phyloP scores from a whole-genome alignment of 768 basidiomycete genomes.

The Pleurotus cornucopiae region DNA sequence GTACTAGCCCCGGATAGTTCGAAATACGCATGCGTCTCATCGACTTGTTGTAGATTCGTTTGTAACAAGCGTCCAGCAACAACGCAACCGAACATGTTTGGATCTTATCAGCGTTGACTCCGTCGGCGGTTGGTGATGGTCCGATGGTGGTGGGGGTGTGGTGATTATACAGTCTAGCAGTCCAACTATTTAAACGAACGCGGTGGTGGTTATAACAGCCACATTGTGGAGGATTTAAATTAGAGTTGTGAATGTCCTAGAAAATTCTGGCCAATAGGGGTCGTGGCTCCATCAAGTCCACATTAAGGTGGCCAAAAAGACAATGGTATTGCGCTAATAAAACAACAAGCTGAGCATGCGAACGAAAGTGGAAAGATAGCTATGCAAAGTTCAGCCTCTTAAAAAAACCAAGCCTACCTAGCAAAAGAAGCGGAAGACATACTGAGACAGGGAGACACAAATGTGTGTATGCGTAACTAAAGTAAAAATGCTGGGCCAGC shows the following conservation, averaged over 20 bases:
- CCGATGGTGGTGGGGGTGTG: background rate
- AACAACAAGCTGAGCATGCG: background rate
- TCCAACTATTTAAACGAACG: too few species aligned
- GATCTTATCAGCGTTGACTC: background rate
- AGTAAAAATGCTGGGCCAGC: background rate
- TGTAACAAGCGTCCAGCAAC: conserved; percentile 77
- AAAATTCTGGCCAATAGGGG: too few species aligned
- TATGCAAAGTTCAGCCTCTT: background rate
- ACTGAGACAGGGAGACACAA: background rate
- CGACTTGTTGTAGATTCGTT: conserved; percentile 77
- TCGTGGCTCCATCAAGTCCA: too few species aligned
- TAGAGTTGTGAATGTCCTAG: too few species aligned
- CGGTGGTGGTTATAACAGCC: too few species aligned
- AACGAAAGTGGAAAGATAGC: background rate
- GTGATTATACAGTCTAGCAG: background rate
- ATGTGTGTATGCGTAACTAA: background rate
- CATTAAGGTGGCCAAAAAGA: too few species aligned
- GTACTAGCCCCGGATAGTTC: conserved; percentile 65
- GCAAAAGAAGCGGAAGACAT: background rate
- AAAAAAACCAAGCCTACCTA: background rate
- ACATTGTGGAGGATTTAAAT: too few species aligned
- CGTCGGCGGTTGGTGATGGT: too few species aligned
- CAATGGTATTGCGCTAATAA: background rate
- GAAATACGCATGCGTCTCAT: conserved; percentile 80
- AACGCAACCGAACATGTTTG: conserved; percentile 71